Evolutionary conservation across 495 filamentous ascomycete genomes (phyloP).

Genomic region (Penicillium canescens): DNA sequence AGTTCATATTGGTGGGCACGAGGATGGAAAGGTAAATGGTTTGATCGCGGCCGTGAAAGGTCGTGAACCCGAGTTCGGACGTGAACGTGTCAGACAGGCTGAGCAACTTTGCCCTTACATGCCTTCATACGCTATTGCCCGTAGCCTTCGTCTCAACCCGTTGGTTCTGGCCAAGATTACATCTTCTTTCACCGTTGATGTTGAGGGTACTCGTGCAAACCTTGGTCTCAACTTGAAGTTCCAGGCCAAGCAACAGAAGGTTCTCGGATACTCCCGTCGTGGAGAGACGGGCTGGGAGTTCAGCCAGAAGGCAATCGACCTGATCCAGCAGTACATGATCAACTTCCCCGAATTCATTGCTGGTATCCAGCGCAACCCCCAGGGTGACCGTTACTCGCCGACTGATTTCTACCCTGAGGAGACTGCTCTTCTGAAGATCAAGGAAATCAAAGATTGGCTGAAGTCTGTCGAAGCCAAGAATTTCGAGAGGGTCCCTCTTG

Average conservation of each 20-base stretch:
- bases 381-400: constrained; percentile 71
- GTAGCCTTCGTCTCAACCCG: constrained; percentile 75
- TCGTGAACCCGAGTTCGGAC: constrained; percentile 80
- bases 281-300: constrained; percentile 91
- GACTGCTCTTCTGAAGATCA: constrained; percentile 59
- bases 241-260: constrained; percentile 91
- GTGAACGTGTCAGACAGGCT: constrained; percentile 63
- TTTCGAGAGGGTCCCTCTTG: constrained; percentile 90
- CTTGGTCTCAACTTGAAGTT: constrained; percentile 96
- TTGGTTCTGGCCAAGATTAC: constrained; percentile 94
- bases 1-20: constrained; percentile 76
- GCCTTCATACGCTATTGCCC: constrained; percentile 84
- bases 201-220: constrained; percentile 77
- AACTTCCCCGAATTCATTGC: constrained; percentile 94
- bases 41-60: constrained; percentile 66
- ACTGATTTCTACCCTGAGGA: constrained; percentile 83
- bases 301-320: constrained; percentile 75
- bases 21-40: constrained; percentile 70
- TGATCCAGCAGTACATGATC: constrained; percentile 86
- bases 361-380: constrained; percentile 74
- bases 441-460: constrained; percentile 89
- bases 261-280: constrained; percentile 90
- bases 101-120: constrained; percentile 71
- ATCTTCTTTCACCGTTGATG: constrained; percentile 81
- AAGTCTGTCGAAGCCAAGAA: constrained; percentile 85